Conservation (phyloP, 192 early-diverging fungal genomes). For the Umbelopsis sp. region DNA sequence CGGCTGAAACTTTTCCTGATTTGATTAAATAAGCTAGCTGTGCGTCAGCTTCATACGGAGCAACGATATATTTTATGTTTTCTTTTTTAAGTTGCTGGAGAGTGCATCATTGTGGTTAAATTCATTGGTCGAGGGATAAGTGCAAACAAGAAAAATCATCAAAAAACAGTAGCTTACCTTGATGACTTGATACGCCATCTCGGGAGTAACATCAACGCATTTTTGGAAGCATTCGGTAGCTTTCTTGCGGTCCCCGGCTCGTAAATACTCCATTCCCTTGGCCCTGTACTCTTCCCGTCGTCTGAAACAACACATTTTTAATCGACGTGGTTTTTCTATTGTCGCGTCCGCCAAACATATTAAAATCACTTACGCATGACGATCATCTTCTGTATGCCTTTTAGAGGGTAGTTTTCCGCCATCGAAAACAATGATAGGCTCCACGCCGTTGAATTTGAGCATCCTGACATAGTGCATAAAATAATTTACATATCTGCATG, state of each 20-base stretch:
- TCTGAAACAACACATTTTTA: constrained; percentile 31
- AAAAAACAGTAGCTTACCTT: constrained; percentile 46
- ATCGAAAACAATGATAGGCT: constrained; percentile 93
- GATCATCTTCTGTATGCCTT: constrained; percentile 66
- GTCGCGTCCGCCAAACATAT: not conserved
- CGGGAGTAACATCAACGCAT: constrained; percentile 81
- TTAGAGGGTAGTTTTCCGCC: constrained; percentile 91
- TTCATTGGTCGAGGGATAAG: no score
- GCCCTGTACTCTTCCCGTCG: constrained; percentile 59
- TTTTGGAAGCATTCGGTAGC: constrained; percentile 77
- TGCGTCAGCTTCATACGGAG: constrained; percentile 98
- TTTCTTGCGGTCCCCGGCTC: constrained; percentile 55
- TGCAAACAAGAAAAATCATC: not conserved
- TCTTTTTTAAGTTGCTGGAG: constrained; percentile 47
- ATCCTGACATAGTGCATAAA: constrained; percentile 80
- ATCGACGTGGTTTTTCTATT: not conserved
- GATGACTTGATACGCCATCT: constrained; percentile 82
- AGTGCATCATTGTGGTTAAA: no score
- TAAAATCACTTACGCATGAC: constrained; percentile 49
- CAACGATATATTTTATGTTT: constrained; percentile 79
- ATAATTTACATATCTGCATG: constrained; percentile 76
- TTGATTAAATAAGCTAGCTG: constrained; percentile 87
- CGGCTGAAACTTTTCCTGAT: constrained; percentile 67
- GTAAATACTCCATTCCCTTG: constrained; percentile 58
- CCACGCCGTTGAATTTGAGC: constrained; percentile 70